Conservation (phyloP, 495 filamentous ascomycete species). For the Neurospora discreta region DNA sequence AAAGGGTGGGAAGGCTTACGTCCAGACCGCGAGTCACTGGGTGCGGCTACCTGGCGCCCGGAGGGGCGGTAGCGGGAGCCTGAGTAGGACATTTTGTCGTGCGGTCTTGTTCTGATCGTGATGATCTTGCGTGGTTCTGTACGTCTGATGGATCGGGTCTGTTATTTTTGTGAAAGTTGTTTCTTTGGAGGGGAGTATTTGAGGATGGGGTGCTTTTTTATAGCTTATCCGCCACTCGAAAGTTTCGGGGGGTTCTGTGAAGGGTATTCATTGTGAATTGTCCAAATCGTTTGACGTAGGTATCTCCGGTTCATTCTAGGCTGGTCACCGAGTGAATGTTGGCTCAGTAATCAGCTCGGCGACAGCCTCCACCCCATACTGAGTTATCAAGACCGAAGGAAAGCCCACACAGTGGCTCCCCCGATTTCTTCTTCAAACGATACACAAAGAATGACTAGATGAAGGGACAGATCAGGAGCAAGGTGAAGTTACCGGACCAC, state of each 20-base stretch:
- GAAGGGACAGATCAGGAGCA: background rate
- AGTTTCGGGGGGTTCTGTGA: background rate
- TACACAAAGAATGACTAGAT: background rate
- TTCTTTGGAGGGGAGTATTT: background rate
- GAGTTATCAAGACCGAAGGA: background rate
- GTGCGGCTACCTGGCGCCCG: background rate
- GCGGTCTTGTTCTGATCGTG: background rate
- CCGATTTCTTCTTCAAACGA: background rate
- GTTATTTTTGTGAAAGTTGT: background rate
- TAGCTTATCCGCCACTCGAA: background rate
- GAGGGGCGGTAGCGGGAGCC: background rate
- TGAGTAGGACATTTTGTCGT: background rate
- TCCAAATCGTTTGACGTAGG: too few species aligned
- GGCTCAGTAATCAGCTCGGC: too few species aligned
- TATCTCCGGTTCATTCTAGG: too few species aligned
- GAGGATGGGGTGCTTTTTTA: background rate
- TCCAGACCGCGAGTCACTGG: background rate
- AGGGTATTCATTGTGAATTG: background rate
- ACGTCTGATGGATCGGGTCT: background rate
- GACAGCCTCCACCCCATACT: too few species aligned
- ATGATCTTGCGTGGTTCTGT: background rate
- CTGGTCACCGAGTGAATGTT: too few species aligned
- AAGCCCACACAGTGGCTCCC: background rate
- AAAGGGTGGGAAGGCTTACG: background rate
- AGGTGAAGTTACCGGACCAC: background rate